Evolutionary conservation across 2,329 filamentous ascomycete genomes (phyloP).

Genomic region (Beauveria asiatica): DNA sequence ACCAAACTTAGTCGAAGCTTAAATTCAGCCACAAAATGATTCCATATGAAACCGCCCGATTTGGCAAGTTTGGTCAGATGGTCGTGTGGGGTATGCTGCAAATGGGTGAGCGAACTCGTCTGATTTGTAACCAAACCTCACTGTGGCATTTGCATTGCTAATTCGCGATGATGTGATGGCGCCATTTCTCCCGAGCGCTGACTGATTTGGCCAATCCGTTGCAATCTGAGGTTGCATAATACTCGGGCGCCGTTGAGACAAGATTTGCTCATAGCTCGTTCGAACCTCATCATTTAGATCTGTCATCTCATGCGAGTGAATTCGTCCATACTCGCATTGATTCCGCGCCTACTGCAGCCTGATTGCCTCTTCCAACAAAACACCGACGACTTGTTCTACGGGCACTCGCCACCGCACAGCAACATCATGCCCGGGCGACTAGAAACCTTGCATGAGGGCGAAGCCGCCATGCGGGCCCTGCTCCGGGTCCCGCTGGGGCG

Average conservation of each 20-base stretch:
- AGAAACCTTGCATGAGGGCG: slow-evolving; percentile 54
- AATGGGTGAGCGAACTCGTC: neutral
- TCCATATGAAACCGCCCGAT: neutral
- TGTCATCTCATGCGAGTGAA: neutral
- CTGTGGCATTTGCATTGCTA: neutral
- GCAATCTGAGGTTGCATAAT: neutral
- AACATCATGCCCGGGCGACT: slow-evolving; percentile 21
- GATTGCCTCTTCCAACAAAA: slow-evolving; percentile 6
- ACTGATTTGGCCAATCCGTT: too few species aligned
- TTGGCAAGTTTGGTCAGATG: neutral
- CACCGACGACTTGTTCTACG: neutral
- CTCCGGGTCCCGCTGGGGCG: slow-evolving; percentile 46
- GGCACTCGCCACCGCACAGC: neutral
- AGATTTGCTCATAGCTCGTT: neutral
- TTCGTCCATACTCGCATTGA: slow-evolving; percentile 2
- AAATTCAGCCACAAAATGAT: neutral
- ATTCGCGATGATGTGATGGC: neutral
- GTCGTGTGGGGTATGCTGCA: neutral
- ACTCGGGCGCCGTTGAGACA: neutral
- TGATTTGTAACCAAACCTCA: slow-evolving; percentile 6
- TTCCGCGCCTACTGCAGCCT: neutral
- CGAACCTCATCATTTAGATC: neutral
- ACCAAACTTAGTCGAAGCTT: neutral
- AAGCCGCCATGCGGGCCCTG: slow-evolving; percentile 54
- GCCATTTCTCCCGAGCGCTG: neutral